Evolutionary conservation across 345 rosid species (phyloP).

Genomic region (Litchi chinensis): DNA sequence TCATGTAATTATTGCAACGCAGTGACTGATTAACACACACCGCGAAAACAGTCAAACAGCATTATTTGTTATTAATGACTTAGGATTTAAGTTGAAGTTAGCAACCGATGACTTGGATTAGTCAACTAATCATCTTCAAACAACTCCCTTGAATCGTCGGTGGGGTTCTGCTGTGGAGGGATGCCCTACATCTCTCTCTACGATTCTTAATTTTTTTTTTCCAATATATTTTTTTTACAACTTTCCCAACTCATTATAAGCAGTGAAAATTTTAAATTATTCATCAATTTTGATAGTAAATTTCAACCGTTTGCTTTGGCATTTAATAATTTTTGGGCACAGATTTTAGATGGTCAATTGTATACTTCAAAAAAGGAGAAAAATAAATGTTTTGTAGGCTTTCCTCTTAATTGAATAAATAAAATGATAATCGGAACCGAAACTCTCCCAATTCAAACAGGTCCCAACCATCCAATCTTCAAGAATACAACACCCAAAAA

Average conservation of each 20-base stretch:
- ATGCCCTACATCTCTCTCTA: background rate
- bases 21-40: background rate
- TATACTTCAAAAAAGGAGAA: too few relatives aligned
- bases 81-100: slow-evolving; percentile 36
- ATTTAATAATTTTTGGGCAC: too few relatives aligned
- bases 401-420: too few relatives aligned
- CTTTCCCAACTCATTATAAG: too few relatives aligned
- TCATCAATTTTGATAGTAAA: too few relatives aligned
- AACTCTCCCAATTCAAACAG: background rate
- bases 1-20: background rate
- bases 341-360: too few relatives aligned
- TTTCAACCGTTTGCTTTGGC: too few relatives aligned
- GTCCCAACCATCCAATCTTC: background rate
- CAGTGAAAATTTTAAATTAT: too few relatives aligned
- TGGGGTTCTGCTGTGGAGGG: background rate
- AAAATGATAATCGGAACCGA: too few relatives aligned
- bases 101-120: slow-evolving; percentile 7
- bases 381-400: too few relatives aligned
- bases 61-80: slow-evolving; percentile 24
- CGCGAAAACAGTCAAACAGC: slow-evolving; percentile 20
- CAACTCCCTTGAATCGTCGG: background rate
- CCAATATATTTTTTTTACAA: too few relatives aligned
- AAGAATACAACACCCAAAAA: background rate
- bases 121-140: slow-evolving; percentile 2
- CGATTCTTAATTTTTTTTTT: too few relatives aligned